Evolutionary conservation across 495 filamentous ascomycete genomes (phyloP), one percentile per base, ranked within the genome.

Genomic region (Xylaria acuta): DNA sequence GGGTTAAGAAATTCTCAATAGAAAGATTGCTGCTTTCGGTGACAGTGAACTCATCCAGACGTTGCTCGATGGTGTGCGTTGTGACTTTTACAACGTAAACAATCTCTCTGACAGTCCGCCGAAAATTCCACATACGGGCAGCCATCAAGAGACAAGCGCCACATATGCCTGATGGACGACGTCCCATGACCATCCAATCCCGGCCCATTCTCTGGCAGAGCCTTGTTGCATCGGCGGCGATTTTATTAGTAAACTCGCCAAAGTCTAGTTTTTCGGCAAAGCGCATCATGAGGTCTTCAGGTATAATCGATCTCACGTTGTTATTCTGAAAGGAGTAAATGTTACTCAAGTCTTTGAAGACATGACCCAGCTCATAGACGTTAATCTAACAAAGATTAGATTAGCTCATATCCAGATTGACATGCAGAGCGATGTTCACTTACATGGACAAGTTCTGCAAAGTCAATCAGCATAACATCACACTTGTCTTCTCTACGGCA

Each of bases 31-130:
- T 90, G 75, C 90, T 93, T 64, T 92, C 90, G 0, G 95, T 97
- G 6, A 88, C 88, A 64, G 92, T 92, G 78, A 98, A 99, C 75
- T 99, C 96, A 32, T 92, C 90, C 43, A 99, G 86, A 69, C 96
- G 93, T 74, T 95, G 92, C 69, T 91, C 90, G 73, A 99, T 92
- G 4, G 96, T 99, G 40, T 92, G 84, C 75, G 97, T 95, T 12
- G 94, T 94, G 38, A 98, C 95, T 75, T 97, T 97, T 71, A 97
- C 97, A 22, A 97, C 90, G 76, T 97, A 98, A 38, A 98, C 96
- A 14, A 98, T 91, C 82, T 99, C 96, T 34, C 94, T 87, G 7
- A 97, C 89, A 0, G 93, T 96, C 25, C 96, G 91, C 47, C 95
- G 91, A 79, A 95, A 98, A 80, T 98, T 98, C 85, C 97, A 97